These are phyloP conservation scores for Patellifolia procumbens DNA, from an alignment of 179 eudicot species.

Conservation along the genomic window DNA sequence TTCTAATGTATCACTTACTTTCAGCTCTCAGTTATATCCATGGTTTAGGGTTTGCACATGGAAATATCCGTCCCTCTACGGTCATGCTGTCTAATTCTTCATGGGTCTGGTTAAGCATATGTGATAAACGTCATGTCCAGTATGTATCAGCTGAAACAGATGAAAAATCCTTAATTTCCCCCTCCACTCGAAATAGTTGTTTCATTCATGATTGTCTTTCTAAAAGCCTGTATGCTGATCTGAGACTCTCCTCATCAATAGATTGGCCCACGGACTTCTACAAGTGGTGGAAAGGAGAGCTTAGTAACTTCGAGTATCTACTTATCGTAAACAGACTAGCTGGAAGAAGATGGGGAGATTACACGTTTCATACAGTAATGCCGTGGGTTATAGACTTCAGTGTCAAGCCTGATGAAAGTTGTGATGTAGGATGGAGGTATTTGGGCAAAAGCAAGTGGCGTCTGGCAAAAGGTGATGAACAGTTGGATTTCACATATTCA, in stretches of 20 bases:
- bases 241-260: constrained; percentile 44
- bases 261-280: constrained; percentile 74
- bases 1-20: constrained; percentile 76
- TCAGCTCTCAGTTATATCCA: constrained; percentile 79
- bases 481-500: constrained; percentile 91
- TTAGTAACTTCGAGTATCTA: constrained; percentile 87
- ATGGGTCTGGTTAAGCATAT: constrained; percentile 82
- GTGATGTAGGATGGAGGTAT: constrained; percentile 80
- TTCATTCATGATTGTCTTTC: constrained; percentile 50
- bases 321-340: constrained; percentile 81
- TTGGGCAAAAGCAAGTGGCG: constrained; percentile 97
- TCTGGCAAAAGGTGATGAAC: constrained; percentile 97
- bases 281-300: constrained; percentile 85
- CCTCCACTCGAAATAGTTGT: constrained; percentile 28
- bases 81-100: constrained; percentile 58
- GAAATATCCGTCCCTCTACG: constrained; percentile 66
- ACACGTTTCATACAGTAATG: constrained; percentile 89
- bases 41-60: constrained; percentile 75
- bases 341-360: constrained; percentile 99
- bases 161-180: constrained; percentile 29
- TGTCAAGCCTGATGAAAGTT: constrained; percentile 68
- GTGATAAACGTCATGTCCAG: constrained; percentile 41
- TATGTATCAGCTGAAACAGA: constrained; percentile 26
- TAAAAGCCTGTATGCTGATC: constrained; percentile 58
- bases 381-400: constrained; percentile 97